These are phyloP conservation scores for Cyberlindnera petersonii DNA, from an alignment of 805 yeast species.

Conservation along the genomic window DNA sequence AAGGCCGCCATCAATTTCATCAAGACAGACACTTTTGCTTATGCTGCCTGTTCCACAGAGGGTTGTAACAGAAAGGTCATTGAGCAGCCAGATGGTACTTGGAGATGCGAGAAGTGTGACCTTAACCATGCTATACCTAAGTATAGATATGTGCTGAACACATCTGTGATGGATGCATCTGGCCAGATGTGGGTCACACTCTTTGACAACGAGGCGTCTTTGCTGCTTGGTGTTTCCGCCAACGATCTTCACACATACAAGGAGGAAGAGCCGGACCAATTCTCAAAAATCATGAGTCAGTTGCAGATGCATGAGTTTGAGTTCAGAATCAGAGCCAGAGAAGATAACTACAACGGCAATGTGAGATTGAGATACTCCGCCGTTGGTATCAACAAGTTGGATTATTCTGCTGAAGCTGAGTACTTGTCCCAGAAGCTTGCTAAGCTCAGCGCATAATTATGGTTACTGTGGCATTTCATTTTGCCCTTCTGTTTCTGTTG, in stretches of 20 bases:
- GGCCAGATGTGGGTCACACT: constrained; percentile 84
- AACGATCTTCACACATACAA: constrained; percentile 49
- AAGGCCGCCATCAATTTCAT: constrained; percentile 73
- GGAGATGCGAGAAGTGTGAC: constrained; percentile 95
- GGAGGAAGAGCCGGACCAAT: constrained; percentile 44
- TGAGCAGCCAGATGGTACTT: constrained; percentile 65
- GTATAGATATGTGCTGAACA: constrained; percentile 76
- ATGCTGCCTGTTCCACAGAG: constrained; percentile 81
- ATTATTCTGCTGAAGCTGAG: constrained; percentile 58
- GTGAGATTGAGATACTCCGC: constrained; percentile 74
- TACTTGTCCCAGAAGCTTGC: constrained; percentile 40
- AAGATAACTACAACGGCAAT: constrained; percentile 78
- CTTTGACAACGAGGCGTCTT: constrained; percentile 80
- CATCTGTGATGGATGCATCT: constrained; percentile 72
- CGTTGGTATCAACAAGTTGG: constrained; percentile 47
- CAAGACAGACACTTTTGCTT: constrained; percentile 72
- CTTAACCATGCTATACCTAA: constrained; percentile 61
- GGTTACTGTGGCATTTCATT: not conserved
- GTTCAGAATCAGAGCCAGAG: constrained; percentile 77
- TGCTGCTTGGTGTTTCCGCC: constrained; percentile 60
- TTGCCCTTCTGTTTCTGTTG: not conserved
- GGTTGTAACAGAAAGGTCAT: constrained; percentile 83
- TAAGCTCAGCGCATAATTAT: constrained; percentile 14
- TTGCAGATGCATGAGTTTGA: constrained; percentile 64
- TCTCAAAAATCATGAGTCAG: constrained; percentile 41